A percentile compares a stretch with the other conserved stretches of the same genome.
These are phyloP conservation scores for Hordeum vulgare DNA, from an alignment of 176 grass and related monocot species.

Conservation along the genomic window DNA sequence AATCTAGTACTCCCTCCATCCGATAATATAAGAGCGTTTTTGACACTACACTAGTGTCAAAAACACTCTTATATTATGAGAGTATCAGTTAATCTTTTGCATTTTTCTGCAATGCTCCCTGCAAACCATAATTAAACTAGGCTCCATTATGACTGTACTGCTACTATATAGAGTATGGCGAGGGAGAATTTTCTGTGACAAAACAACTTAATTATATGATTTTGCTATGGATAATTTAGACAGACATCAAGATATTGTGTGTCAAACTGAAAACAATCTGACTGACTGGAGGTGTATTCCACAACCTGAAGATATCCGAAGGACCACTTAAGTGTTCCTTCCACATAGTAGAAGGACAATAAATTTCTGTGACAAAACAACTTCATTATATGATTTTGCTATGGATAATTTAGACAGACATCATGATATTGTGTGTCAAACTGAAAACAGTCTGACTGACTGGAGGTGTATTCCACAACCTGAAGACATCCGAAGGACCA, in stretches of 20 bases:
- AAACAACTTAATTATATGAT: background rate
- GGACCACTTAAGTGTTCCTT: background rate
- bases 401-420: background rate
- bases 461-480: background rate
- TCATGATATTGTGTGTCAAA: background rate
- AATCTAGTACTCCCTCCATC: too few relatives aligned
- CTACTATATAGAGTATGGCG: background rate
- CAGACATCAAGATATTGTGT: background rate
- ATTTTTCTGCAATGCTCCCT: background rate
- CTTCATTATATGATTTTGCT: background rate
- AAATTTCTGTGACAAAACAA: too few relatives aligned
- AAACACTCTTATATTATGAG: too few relatives aligned
- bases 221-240: background rate
- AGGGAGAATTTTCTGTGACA: background rate
- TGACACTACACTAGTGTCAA: too few relatives aligned
- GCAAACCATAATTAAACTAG: background rate
- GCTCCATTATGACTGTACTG: background rate
- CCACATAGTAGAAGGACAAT: background rate
- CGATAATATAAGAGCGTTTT: too few relatives aligned
- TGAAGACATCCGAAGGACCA: background rate
- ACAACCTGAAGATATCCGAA: background rate
- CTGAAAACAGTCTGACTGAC: background rate
- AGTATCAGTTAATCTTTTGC: background rate
- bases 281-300: background rate
- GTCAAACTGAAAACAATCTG: background rate